phyloP scores from a whole-genome alignment of 1,139 yeast genomes.

The Suhomyces atakaporum region DNA sequence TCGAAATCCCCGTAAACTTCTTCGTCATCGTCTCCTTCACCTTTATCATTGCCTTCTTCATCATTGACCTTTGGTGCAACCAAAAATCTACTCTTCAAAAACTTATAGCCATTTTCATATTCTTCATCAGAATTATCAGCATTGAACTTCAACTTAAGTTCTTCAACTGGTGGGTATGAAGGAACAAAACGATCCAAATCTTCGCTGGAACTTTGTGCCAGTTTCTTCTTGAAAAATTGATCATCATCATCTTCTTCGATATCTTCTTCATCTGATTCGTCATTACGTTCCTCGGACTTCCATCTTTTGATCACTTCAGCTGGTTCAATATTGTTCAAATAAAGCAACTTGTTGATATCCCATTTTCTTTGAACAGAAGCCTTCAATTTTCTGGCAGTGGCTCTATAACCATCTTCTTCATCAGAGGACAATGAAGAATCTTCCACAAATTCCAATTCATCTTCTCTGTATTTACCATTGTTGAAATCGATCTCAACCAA shows the following conservation, averaged over 20 bases:
- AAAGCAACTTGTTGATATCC: constrained; percentile 81
- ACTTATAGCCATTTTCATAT: constrained; percentile 48
- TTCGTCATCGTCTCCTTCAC: constrained; percentile 42
- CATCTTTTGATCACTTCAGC: constrained; percentile 75
- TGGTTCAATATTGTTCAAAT: constrained; percentile 75
- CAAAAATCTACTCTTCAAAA: constrained; percentile 61
- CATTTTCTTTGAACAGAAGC: constrained; percentile 52
- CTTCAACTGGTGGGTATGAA: constrained; percentile 50
- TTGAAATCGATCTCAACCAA: constrained; percentile 53
- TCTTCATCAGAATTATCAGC: constrained; percentile 42
- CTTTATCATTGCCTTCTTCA: constrained; percentile 38
- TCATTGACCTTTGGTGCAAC: constrained; percentile 61
- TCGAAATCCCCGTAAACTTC: constrained; percentile 79
- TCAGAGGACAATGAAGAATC: constrained; percentile 47
- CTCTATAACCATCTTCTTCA: constrained; percentile 40
- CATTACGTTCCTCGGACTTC: constrained; percentile 54
- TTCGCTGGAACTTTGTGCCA: constrained; percentile 25
- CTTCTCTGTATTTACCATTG: constrained; percentile 40
- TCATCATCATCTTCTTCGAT: constrained; percentile 52
- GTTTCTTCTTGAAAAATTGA: constrained; percentile 64
- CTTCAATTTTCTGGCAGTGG: constrained; percentile 49
- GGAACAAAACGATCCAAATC: constrained; percentile 38
- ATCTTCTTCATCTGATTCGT: constrained; percentile 53
- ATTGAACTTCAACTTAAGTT: constrained; percentile 56
- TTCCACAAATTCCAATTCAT: constrained; percentile 54